Evolutionary conservation across 345 rosid genomes (phyloP), one percentile per base, ranked within the genome.

Genomic region (Camelina sativa): DNA sequence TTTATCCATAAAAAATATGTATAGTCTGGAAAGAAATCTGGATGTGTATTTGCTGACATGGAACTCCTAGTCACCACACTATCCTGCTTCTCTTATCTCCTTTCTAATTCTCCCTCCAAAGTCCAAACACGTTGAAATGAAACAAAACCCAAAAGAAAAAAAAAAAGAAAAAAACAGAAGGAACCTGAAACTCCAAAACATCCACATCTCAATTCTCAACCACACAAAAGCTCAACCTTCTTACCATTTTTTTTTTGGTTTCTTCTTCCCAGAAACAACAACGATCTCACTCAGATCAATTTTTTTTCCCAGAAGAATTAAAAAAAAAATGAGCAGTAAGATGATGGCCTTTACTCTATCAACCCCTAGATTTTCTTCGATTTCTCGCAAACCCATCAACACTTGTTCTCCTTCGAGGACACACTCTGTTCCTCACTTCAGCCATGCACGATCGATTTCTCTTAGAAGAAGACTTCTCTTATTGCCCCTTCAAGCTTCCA

Each of bases 401-500:
- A 22, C 69, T 69, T 69, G 79, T 13, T 67, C 83, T n/a, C 80
- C 82, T 56, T 72, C 84, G 30, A 86, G 68, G 84, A 55, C 65
- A 44, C 82, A 78, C 8, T 76, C 82, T 7, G 10, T 52, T 81
- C 68, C 37, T 79, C 76, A 48, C 1, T 78, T 81, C 72, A 66
- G 46, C 35, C 77, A 73, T 61, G 65, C 38, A 60, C 23, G 46
- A 67, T 60, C 74, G 11, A 37, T 67, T 3, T 67, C 78, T 1
- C 58, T 79, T 30, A 79, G 84, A 30, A 80, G 86, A 40, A 76
- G 86, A 69, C 65, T 82, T 63, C 34, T 79, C 72, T 6, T 89
- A 28, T 77, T 85, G 44, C 83, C 99, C 10, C 16, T 67, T 77
- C 84, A 80, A 80, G 94, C 99, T 71, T 81, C 97, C 54, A 85